Evolutionary conservation across 768 basidiomycete species (phyloP).

Genomic region (Hygrophorus russula): DNA sequence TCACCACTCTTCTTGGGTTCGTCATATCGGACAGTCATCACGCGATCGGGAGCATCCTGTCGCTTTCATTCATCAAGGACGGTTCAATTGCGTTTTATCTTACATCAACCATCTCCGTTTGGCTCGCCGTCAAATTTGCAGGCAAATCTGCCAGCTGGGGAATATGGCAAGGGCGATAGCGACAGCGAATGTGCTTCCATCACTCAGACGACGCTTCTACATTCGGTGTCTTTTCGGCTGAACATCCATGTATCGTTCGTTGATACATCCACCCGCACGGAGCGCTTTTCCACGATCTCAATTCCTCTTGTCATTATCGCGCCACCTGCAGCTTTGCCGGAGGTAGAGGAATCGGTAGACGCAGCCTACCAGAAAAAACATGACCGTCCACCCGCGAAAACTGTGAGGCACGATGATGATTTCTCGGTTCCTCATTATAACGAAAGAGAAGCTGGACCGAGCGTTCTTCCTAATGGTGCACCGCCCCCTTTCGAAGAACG

Average conservation of each 20-base stretch:
- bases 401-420: constrained; percentile 65
- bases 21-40: constrained; percentile 45
- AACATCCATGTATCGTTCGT: constrained; percentile 70
- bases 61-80: constrained; percentile 73
- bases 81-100: constrained; percentile 68
- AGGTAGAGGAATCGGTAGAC: constrained; percentile 62
- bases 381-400: constrained; percentile 65
- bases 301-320: constrained; percentile 68
- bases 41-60: constrained; percentile 85
- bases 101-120: constrained; percentile 51
- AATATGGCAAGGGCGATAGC: constrained; percentile 37
- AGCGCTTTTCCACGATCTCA: constrained; percentile 49
- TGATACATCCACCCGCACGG: constrained; percentile 54
- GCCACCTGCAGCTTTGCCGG: constrained; percentile 67
- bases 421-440: constrained; percentile 52
- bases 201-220: constrained; percentile 73
- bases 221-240: constrained; percentile 71
- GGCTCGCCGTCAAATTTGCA: constrained; percentile 37
- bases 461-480: constrained; percentile 47
- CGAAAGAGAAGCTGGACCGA: constrained; percentile 67
- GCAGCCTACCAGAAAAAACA: constrained; percentile 82
- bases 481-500: constrained; percentile 83
- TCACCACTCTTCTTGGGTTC: constrained; percentile 29
- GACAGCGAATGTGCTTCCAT: constrained; percentile 65
- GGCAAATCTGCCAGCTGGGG: constrained; percentile 28